Evolutionary conservation across 345 rosid genomes (phyloP).

Genomic region (Microthlaspi erraticum): DNA sequence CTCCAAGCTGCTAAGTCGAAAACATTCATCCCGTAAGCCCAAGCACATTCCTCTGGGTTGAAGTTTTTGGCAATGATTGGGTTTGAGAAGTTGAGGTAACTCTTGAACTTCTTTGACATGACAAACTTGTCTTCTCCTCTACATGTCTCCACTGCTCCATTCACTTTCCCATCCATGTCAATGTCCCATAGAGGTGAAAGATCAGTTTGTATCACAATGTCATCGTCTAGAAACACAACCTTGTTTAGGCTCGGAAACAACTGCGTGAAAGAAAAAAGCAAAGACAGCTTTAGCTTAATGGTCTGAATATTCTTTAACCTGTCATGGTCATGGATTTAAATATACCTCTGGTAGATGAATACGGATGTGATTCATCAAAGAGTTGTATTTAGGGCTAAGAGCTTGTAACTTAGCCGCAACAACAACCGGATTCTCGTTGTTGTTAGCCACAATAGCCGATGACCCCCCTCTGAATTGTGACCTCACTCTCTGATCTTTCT

Average conservation of each 20-base stretch:
- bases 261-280: conserved; percentile 49
- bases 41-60: conserved; percentile 83
- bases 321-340: background rate
- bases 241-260: conserved; percentile 88
- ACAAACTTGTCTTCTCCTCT: conserved; percentile 79
- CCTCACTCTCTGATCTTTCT: conserved; percentile 86
- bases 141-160: conserved; percentile 95
- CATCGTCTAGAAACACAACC: conserved; percentile 92
- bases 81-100: conserved; percentile 91
- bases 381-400: conserved; percentile 92
- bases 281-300: background rate
- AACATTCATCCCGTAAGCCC: conserved; percentile 99
- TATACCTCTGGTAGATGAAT: conserved; percentile 93
- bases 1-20: conserved; percentile 94
- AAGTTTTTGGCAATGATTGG: conserved; percentile 68
- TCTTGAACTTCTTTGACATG: conserved; percentile 85
- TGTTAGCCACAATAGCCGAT: conserved; percentile 74
- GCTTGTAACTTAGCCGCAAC: conserved; percentile 95
- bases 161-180: conserved; percentile 86
- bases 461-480: conserved; percentile 94
- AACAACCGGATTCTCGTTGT: conserved; percentile 70
- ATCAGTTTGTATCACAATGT: conserved; percentile 89
- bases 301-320: background rate
- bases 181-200: conserved; percentile 95
- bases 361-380: conserved; percentile 92